These are phyloP conservation scores for Aureobasidium mangrovei DNA, from an alignment of 2,329 filamentous ascomycete genomes.

Conservation along the genomic window DNA sequence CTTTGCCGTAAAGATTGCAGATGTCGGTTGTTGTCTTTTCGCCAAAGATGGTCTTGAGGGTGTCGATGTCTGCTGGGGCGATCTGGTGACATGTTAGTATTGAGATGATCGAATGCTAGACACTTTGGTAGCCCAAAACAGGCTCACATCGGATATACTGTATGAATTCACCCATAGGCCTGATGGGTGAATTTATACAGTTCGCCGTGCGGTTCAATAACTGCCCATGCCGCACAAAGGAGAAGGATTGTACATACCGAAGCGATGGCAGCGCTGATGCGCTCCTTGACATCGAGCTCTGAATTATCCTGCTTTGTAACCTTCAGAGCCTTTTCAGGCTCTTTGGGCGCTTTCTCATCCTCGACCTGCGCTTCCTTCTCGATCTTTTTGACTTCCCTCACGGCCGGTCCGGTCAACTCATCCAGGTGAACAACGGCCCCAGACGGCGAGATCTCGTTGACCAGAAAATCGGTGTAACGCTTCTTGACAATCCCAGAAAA, in stretches of 20 bases:
- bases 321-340: neutral
- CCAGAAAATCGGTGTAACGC: conserved; percentile 83
- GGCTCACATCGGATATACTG: neutral
- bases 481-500: conserved; percentile 61
- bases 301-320: conserved; percentile 2
- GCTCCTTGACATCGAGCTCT: conserved; percentile 5
- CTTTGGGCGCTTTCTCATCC: conserved; percentile 1
- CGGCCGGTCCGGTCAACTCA: conserved; percentile 30
- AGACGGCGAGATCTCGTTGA: conserved; percentile 75
- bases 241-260: neutral
- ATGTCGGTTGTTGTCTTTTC: conserved; percentile 42
- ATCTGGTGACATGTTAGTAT: conserved; percentile 20
- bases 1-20: conserved; percentile 45
- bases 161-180: no score
- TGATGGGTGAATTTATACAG: neutral
- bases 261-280: conserved; percentile 10
- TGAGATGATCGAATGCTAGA: neutral
- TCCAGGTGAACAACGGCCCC: conserved; percentile 68
- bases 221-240: no score
- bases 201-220: no score
- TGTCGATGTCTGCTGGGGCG: conserved; percentile 30
- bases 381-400: conserved; percentile 15
- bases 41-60: conserved; percentile 43
- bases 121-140: neutral
- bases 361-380: conserved; percentile 6